Evolutionary conservation across 179 eudicot species (phyloP).

Genomic region (Silene coronaria): DNA sequence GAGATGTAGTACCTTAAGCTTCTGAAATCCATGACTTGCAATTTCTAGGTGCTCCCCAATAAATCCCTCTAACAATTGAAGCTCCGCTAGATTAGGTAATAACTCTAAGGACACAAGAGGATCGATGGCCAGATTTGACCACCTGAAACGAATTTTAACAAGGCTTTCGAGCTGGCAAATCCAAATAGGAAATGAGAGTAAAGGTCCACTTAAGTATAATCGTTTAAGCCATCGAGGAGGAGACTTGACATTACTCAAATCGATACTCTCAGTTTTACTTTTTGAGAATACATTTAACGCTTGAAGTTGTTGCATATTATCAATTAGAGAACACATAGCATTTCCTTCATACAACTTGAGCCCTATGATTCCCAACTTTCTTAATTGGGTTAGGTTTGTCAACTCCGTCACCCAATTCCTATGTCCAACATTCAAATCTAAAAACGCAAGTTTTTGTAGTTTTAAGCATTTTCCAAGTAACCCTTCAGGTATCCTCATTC

Average conservation of each 20-base stretch:
- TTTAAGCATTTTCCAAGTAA: not conserved
- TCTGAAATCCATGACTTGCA: not conserved
- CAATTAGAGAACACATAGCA: conserved; percentile 14
- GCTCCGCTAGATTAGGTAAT: conserved; percentile 22
- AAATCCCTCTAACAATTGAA: conserved; percentile 21
- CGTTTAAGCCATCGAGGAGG: conserved; percentile 19
- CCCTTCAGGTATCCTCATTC: conserved; percentile 12
- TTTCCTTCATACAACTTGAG: not conserved
- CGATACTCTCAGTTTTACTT: not conserved
- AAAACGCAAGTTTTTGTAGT: conserved; percentile 20
- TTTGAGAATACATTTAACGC: conserved; percentile 3
- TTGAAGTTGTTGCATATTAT: conserved; percentile 18
- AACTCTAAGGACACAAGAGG: not conserved
- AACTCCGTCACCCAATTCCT: conserved; percentile 9
- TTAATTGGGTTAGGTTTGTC: conserved; percentile 13
- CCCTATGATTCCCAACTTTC: conserved; percentile 20
- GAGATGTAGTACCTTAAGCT: conserved; percentile 6
- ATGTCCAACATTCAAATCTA: conserved; percentile 12
- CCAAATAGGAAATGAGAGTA: conserved; percentile 13
- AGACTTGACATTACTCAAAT: conserved; percentile 8
- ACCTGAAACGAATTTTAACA: conserved; percentile 16
- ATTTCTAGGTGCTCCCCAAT: not conserved
- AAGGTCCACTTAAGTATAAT: conserved; percentile 14
- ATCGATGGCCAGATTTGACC: conserved; percentile 9
- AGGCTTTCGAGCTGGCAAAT: conserved; percentile 12